These are phyloP conservation scores for Pichia sp. DNA, from an alignment of 1,139 yeast species.

Conservation along the genomic window DNA sequence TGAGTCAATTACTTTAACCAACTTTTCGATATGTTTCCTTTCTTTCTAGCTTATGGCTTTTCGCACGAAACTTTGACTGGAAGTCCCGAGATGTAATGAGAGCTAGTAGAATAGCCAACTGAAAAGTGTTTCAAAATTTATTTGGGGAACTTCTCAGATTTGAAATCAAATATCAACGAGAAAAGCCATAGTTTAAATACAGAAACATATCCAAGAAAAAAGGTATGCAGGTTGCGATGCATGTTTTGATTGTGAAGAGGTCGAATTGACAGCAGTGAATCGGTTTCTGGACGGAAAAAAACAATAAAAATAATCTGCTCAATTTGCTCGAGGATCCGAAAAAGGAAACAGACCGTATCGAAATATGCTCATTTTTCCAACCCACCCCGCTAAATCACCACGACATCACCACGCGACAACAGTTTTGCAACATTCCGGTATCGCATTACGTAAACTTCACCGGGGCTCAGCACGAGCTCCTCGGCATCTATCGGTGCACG, in stretches of 20 bases:
- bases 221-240: background rate
- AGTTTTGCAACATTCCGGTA: slow-evolving; percentile 48
- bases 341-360: background rate
- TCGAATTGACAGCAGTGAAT: background rate
- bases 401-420: slow-evolving; percentile 3
- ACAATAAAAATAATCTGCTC: slow-evolving; percentile 7
- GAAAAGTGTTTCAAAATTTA: no score
- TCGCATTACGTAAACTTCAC: slow-evolving; percentile 74
- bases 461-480: slow-evolving; percentile 49
- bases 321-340: slow-evolving; percentile 2
- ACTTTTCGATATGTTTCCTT: no score
- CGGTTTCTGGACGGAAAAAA: background rate
- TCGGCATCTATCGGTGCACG: slow-evolving; percentile 5
- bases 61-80: no score
- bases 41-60: no score
- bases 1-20: no score
- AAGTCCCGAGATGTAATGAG: no score
- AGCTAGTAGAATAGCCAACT: no score
- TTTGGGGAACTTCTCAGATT: no score
- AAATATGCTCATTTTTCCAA: background rate
- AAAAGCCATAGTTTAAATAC: background rate
- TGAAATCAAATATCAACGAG: no score
- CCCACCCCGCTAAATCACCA: background rate
- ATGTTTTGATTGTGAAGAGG: background rate
- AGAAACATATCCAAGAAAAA: background rate